Conservation (phyloP, 2,329 filamentous ascomycete species). For the Diaporthe nobilis region DNA sequence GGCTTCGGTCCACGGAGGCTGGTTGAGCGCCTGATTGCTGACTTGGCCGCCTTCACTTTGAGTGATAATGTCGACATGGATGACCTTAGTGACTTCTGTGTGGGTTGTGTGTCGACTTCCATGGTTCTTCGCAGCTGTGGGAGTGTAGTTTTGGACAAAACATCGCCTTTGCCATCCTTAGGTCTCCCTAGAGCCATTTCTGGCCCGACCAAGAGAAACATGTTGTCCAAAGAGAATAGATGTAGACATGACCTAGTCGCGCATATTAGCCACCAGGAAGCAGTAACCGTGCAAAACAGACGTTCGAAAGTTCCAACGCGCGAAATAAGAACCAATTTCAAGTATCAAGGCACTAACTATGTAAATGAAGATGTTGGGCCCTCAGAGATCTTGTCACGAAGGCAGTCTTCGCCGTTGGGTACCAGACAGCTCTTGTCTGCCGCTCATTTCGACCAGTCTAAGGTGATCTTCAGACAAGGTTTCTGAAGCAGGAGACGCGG, state of each 20-base stretch:
- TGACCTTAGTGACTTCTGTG: neutral
- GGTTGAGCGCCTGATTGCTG: neutral
- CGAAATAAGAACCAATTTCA: neutral
- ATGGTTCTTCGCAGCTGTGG: neutral
- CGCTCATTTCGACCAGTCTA: neutral
- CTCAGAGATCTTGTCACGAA: too few species aligned
- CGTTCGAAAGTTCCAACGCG: neutral
- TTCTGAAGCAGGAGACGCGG: neutral
- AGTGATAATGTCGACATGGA: constrained; percentile 8
- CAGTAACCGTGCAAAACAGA: neutral
- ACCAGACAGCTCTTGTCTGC: neutral
- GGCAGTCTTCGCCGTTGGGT: neutral
- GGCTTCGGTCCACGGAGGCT: constrained; percentile 16
- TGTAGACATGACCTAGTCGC: neutral
- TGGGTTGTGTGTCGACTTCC: neutral
- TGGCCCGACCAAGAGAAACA: constrained; percentile 27
- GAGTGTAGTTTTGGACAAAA: neutral
- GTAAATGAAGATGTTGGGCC: neutral
- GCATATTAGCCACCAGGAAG: neutral
- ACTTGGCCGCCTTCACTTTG: constrained; percentile 11
- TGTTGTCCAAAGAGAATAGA: neutral
- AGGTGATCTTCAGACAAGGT: neutral
- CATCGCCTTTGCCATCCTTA: neutral
- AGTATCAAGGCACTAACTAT: neutral
- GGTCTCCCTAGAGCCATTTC: constrained; percentile 21